Evolutionary conservation across 192 early-diverging fungal genomes (phyloP).

Genomic region (Coemansia sp.): DNA sequence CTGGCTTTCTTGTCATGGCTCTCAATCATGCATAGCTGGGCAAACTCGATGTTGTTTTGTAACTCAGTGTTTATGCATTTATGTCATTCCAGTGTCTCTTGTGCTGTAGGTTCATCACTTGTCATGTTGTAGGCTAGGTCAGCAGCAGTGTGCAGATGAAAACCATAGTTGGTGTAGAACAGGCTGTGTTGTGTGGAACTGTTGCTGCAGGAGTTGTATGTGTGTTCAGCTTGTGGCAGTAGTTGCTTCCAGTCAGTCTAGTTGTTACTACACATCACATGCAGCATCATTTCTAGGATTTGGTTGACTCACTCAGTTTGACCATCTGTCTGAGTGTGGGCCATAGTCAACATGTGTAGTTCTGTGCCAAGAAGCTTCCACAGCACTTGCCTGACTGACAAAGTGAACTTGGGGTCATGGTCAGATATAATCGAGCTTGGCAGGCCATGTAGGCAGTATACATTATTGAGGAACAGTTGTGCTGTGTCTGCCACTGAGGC

Average conservation of each 20-base stretch:
- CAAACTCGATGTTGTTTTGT: not conserved
- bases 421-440: slow-evolving; percentile 53
- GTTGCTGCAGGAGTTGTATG: slow-evolving; percentile 49
- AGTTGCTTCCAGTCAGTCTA: too few relatives aligned
- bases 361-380: slow-evolving; percentile 20
- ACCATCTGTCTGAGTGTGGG: slow-evolving; percentile 42
- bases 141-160: too few relatives aligned
- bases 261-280: slow-evolving; percentile 30
- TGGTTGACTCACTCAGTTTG: slow-evolving; percentile 47
- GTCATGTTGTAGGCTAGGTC: too few relatives aligned
- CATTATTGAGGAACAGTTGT: slow-evolving; percentile 8
- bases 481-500: slow-evolving; percentile 13
- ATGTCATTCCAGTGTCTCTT: too few relatives aligned
- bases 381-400: slow-evolving; percentile 28
- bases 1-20: too few relatives aligned
- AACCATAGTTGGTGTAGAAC: slow-evolving; percentile 20
- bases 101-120: too few relatives aligned
- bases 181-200: too few relatives aligned
- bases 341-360: slow-evolving; percentile 42
- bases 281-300: slow-evolving; percentile 43
- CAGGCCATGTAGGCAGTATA: slow-evolving; percentile 43
- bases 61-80: not conserved
- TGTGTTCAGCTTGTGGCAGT: slow-evolving; percentile 49
- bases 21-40: too few relatives aligned
- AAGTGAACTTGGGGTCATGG: slow-evolving; percentile 47